These are phyloP conservation scores for Anaeramoeba flamelloides DNA, from an alignment of 78 protist species.

Conservation along the genomic window DNA sequence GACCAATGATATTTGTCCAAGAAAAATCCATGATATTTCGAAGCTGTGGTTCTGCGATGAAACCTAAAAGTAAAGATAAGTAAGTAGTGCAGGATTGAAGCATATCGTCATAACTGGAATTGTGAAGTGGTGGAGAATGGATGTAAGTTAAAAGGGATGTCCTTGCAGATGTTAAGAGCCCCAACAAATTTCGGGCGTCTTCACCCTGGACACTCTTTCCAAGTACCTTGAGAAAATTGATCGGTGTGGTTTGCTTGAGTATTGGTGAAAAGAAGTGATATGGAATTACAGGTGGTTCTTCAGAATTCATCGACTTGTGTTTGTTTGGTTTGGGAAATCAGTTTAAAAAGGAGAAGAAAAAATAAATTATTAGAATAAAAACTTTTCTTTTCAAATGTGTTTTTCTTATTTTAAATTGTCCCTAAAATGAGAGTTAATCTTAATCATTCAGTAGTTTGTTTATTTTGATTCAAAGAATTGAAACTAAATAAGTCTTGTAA, in stretches of 20 bases:
- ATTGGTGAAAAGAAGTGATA: background rate
- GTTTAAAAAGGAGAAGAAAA: too few relatives aligned
- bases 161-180: background rate
- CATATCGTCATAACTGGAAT: background rate
- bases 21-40: background rate
- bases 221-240: background rate
- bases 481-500: too few relatives aligned
- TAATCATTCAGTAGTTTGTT: too few relatives aligned
- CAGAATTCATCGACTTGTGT: too few relatives aligned
- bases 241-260: background rate
- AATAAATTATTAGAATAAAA: too few relatives aligned
- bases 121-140: background rate
- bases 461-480: too few relatives aligned
- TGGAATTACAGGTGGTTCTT: background rate
- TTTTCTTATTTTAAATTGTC: too few relatives aligned
- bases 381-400: too few relatives aligned
- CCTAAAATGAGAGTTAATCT: too few relatives aligned
- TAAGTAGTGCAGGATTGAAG: background rate
- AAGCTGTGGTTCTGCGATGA: background rate
- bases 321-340: too few relatives aligned
- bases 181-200: background rate
- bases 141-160: background rate
- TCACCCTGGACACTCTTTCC: background rate
- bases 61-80: background rate
- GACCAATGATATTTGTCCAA: background rate